Base-by-base conservation (phyloP, 805 yeast genomes). In the Brettanomyces bruxellensis region DNA sequence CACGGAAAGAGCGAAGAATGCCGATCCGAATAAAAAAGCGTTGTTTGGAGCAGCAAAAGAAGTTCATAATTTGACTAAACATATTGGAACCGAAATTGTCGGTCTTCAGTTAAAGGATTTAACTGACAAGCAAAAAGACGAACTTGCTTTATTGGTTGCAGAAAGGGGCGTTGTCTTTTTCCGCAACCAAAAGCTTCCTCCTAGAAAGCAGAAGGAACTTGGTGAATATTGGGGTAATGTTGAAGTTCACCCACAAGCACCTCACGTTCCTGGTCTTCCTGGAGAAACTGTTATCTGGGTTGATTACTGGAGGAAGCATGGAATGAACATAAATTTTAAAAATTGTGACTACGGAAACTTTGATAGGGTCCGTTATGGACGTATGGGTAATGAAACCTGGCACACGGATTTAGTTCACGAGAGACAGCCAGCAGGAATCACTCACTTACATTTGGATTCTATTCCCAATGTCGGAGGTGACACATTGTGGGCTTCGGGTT, bases 361-460 rank as follows among this genome's bases (percentile, higher is more conserved):
- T 42, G 49, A 47, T 47, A 39, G 34, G 22, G 23, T 36, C 14
- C 34, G 40, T 34, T 32, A 38, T 38, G 47, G 43, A 38, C 39
- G 45, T 35, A 38, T 46, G 6, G 49, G 51, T 34, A 55, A 56
- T 34, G 53, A 62, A 23, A 57, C 55, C 18, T 73, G 75, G 73
- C 81, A 75, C 62, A 68, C 78, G 6, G 80, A 75, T 55, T 64
- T 75, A 46, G 67, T 69, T 38, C 77, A 73, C 52, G 80, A 75
- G 59, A 60, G 64, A 41, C 72, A 71, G 43, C 78, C 80, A 6
- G 71, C 79, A 4, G 76, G 75, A 23, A 63, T 67, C 52, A 73
- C 81, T 5, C 70, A 68, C 49, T 62, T 76, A 51, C 73, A 73
- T 51, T 66, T 70, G 53, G 76, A 75, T 54, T 63, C 74, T 25